Base-by-base conservation (phyloP, 768 basidiomycete genomes). In the Kwoniella pini region DNA sequence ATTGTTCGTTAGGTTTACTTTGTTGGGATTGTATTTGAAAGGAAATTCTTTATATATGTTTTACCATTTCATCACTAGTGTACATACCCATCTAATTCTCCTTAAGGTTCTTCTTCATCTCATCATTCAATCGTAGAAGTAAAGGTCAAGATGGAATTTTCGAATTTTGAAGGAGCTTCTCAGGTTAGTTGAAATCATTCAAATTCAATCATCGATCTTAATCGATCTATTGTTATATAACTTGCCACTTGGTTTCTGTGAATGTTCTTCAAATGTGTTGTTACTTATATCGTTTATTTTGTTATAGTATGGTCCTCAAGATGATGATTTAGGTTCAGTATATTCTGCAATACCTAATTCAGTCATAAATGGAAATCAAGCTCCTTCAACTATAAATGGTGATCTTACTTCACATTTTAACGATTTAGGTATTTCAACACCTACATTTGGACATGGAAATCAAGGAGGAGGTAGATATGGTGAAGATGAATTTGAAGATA, bases 141-240 rank as follows among this genome's bases (percentile, higher is more conserved):
- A 7, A 26, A 28, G 52, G 10, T n/a, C 46, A 57, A 24, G 7
- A 73, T 72, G 73, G 77, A 76, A 33, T 80, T 80, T 48, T 67
- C 70, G 4, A 77, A 79, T 60, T 78, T 80, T 53, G 79, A 80
- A 26, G 79, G 79, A 43, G 79, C 76, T 19, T 78, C 77, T 7
- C 77, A 78, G 63, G 77, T 75, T 27, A 43, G 66, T 49, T 48
- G 17, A 38, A 22, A 33, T 59, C 40, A 17, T 39, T 36, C 33
- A 36, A 9, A 9, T n/a, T n/a, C n/a, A n/a, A n/a, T n/a, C n/a
- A n/a, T n/a, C n/a, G n/a, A n/a, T n/a, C n/a, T n/a, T n/a, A n/a
- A n/a, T n/a, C n/a, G n/a, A n/a, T n/a, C n/a, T n/a, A n/a, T n/a
- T n/a, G n/a, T n/a, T n/a, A n/a, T n/a, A n/a, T n/a, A n/a, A n/a